Evolutionary conservation across 2,329 filamentous ascomycete genomes (phyloP), one percentile per base, ranked within the genome.

Genomic region (Pyrenophora graminea): DNA sequence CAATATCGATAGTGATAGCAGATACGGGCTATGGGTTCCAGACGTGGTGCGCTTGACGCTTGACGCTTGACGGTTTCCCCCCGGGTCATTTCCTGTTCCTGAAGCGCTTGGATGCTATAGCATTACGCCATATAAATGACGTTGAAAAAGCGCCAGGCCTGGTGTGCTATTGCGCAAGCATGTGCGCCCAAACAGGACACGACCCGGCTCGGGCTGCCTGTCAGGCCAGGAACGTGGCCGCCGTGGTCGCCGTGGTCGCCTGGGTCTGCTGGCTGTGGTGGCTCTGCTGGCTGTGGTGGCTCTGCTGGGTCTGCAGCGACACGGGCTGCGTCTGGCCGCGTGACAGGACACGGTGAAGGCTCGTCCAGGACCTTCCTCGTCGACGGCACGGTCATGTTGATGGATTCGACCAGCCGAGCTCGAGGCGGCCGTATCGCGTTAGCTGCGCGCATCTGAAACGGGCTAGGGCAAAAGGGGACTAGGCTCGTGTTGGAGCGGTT

Each of bases 71-170:
- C 15, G 15, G 15, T 15, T 21, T 5, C 19, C 6, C 32, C 40
- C 9, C 49, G 56, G 56, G 37, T 36, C 43, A 46, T 56, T 63
- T 53, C 58, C 60, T 66, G 61, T 66, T 62, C 58, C 61, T 63
- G 61, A 45, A 45, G 43, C 31, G 54, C 45, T 55, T 47, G 34
- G 44, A 44, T 25, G 38, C 39, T 31, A 55, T 58, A 58, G 53
- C 54, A 59, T 56, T 55, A 51, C 44, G 21, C 32, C 27, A 40
- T 48, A 46, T 37, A 48, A 27, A 39, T 49, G 49, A 42, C 27
- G 40, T 48, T n/a, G 44, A 4, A 5, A 21, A 21, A 15, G 18
- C 39, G 44, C 42, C 17, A 45, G 23, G 23, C 8, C 8, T 25
- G 23, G 6, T 48, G 45, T 48, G 45, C 32, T 18, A 45, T 45